phyloP scores from a whole-genome alignment of 495 filamentous ascomycete genomes.

The Xylaria bambusicola region DNA sequence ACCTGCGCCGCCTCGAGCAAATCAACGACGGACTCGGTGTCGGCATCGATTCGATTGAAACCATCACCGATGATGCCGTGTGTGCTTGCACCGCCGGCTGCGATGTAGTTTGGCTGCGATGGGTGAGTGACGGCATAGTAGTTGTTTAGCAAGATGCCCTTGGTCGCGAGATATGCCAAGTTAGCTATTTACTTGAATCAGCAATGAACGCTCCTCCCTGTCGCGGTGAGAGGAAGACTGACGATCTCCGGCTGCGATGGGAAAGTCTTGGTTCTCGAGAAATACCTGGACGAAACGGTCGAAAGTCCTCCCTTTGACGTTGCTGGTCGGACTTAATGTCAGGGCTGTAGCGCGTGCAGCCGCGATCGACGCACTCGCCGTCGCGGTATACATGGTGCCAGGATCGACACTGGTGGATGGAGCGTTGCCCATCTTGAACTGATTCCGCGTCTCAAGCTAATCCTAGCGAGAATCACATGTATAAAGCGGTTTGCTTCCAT shows the following conservation, averaged over 20 bases:
- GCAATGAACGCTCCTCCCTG: neutral
- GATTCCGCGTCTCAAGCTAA: neutral
- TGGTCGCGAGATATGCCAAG: slow-evolving; percentile 54
- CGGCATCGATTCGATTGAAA: slow-evolving; percentile 53
- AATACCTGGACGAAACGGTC: slow-evolving; percentile 67
- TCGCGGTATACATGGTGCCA: slow-evolving; percentile 20
- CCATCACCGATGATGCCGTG: slow-evolving; percentile 67
- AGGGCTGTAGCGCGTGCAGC: slow-evolving; percentile 30
- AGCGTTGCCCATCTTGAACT: slow-evolving; percentile 13
- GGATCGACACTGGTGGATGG: slow-evolving; percentile 13
- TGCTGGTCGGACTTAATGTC: slow-evolving; percentile 53
- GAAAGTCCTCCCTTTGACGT: slow-evolving; percentile 62
- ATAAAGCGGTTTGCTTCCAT: neutral
- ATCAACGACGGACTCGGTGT: slow-evolving; percentile 66
- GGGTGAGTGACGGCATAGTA: slow-evolving; percentile 65
- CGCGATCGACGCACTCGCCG: slow-evolving; percentile 12
- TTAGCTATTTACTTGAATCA: slow-evolving; percentile 35
- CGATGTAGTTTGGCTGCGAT: slow-evolving; percentile 69
- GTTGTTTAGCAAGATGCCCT: slow-evolving; percentile 66
- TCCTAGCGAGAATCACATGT: neutral
- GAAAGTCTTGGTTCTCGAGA: slow-evolving; percentile 67
- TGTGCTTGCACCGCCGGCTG: slow-evolving; percentile 58
- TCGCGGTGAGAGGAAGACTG: slow-evolving; percentile 12
- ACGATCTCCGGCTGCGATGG: slow-evolving; percentile 25
- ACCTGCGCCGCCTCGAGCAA: slow-evolving; percentile 66